Evolutionary conservation across 2,329 filamentous ascomycete species (phyloP).

Genomic region (Huntiella savannae): DNA sequence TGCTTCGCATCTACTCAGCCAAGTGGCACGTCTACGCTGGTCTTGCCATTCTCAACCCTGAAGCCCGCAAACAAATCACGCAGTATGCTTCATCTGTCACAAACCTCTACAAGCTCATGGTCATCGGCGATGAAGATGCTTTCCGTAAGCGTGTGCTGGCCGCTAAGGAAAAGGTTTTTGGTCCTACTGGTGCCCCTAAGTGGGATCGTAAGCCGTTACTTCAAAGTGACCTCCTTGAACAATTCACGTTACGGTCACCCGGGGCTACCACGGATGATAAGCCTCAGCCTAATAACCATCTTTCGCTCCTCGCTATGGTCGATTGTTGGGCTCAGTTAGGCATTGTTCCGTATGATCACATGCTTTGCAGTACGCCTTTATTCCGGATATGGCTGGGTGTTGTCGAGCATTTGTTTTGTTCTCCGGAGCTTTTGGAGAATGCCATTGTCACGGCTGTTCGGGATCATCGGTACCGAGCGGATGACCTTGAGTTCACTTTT

Average conservation of each 20-base stretch:
- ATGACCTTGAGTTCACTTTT: slow-evolving; percentile 95
- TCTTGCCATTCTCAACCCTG: slow-evolving; percentile 87
- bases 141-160: slow-evolving; percentile 50
- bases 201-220: slow-evolving; percentile 50
- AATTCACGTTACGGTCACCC: slow-evolving; percentile 53
- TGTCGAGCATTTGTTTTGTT: slow-evolving; percentile 89
- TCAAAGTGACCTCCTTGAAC: slow-evolving; percentile 68
- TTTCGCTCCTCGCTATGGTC: slow-evolving; percentile 86
- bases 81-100: slow-evolving; percentile 89
- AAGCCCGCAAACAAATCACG: slow-evolving; percentile 76
- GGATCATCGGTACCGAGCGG: slow-evolving; percentile 80
- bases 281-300: slow-evolving; percentile 74
- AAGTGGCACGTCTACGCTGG: slow-evolving; percentile 99
- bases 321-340: slow-evolving; percentile 92
- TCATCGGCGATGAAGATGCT: slow-evolving; percentile 61
- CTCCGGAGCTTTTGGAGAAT: slow-evolving; percentile 61
- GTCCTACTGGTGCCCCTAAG: slow-evolving; percentile 43
- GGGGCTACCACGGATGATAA: slow-evolving; percentile 27
- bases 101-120: slow-evolving; percentile 91
- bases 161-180: slow-evolving; percentile 52
- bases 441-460: slow-evolving; percentile 70
- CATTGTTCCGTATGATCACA: slow-evolving; percentile 95
- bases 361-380: slow-evolving; percentile 96
- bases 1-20: slow-evolving; percentile 88
- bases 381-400: slow-evolving; percentile 94